Conservation (phyloP, 2,329 filamentous ascomycete species). For the Penicillium palitans region DNA sequence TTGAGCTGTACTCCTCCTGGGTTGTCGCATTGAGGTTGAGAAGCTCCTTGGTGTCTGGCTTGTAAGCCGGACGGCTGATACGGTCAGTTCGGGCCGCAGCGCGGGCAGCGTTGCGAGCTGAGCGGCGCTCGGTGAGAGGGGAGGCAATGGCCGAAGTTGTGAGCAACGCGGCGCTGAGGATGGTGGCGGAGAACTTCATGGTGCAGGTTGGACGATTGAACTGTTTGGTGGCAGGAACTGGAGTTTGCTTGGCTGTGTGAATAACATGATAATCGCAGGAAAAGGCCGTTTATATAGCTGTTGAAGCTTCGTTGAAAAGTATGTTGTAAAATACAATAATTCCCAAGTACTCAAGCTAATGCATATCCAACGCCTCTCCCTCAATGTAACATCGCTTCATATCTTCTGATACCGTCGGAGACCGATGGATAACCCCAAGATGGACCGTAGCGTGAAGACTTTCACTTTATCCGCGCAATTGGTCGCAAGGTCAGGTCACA, state of each 20-base stretch:
- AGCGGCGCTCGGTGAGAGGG: slow-evolving; percentile 45
- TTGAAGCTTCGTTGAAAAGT: not conserved
- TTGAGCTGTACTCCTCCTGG: slow-evolving; percentile 51
- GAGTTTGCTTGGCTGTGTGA: not conserved
- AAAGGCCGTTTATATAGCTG: not conserved
- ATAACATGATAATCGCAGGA: not conserved
- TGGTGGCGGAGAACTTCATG: slow-evolving; percentile 53
- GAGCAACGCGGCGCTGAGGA: slow-evolving; percentile 42
- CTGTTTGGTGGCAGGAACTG: not conserved
- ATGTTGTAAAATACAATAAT: no score
- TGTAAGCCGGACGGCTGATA: slow-evolving; percentile 34
- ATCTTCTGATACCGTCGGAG: slow-evolving; percentile 4
- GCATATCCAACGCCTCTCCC: not conserved
- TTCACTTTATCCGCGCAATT: not conserved
- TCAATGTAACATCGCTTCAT: slow-evolving; percentile 3
- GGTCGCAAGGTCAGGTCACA: not conserved
- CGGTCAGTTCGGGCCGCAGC: slow-evolving; percentile 26
- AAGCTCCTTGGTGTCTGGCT: slow-evolving; percentile 27
- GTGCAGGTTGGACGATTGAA: slow-evolving; percentile 20
- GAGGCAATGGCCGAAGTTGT: slow-evolving; percentile 49
- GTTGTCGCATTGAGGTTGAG: slow-evolving; percentile 35
- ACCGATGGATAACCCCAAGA: not conserved
- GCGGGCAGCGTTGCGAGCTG: slow-evolving; percentile 29
- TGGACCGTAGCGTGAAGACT: not conserved
- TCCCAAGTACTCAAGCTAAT: not conserved